Percentiles rank a stretch among this genome's conserved stretches.
phyloP scores from a whole-genome alignment of 768 basidiomycete genomes.

The Agrocybe chaxingu region DNA sequence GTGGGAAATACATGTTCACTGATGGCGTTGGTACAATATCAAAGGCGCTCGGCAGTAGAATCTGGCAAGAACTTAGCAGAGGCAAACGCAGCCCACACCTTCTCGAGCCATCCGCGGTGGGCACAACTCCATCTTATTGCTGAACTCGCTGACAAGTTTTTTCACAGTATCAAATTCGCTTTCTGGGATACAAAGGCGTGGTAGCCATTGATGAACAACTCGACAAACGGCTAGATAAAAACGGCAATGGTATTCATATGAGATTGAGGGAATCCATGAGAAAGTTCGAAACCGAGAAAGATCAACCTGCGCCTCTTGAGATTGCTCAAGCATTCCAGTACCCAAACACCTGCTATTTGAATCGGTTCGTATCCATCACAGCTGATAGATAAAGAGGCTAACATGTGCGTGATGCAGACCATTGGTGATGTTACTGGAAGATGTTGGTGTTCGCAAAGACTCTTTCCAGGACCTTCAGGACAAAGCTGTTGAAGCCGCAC shows the following conservation, averaged over 20 bases:
- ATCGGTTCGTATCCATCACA: conserved; percentile 44
- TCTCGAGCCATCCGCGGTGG: conserved; percentile 59
- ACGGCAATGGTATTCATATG: conserved; percentile 52
- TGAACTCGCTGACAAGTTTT: conserved; percentile 4
- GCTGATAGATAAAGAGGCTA: too few relatives aligned
- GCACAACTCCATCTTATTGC: conserved; percentile 14
- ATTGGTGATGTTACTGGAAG: conserved; percentile 76
- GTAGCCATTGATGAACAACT: conserved; percentile 63
- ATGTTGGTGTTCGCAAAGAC: conserved; percentile 57
- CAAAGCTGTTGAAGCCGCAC: conserved; percentile 49
- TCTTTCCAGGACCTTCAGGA: conserved; percentile 64
- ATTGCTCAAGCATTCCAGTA: conserved; percentile 62
- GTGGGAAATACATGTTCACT: conserved; percentile 46
- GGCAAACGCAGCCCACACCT: conserved; percentile 33
- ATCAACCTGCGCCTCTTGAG: conserved; percentile 59
- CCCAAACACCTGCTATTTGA: conserved; percentile 66
- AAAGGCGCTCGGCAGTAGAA: conserved; percentile 46
- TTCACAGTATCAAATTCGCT: conserved; percentile 73
- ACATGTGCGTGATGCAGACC: conserved; percentile 38
- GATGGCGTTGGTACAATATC: conserved; percentile 85
- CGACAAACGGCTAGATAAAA: conserved; percentile 26
- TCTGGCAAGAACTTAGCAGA: conserved; percentile 55
- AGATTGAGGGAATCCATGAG: conserved; percentile 69
- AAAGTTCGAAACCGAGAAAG: conserved; percentile 60
- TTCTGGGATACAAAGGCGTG: conserved; percentile 82